Conservation (phyloP, 2,329 filamentous ascomycete genomes). For the Chalaropsis ovoidea region DNA sequence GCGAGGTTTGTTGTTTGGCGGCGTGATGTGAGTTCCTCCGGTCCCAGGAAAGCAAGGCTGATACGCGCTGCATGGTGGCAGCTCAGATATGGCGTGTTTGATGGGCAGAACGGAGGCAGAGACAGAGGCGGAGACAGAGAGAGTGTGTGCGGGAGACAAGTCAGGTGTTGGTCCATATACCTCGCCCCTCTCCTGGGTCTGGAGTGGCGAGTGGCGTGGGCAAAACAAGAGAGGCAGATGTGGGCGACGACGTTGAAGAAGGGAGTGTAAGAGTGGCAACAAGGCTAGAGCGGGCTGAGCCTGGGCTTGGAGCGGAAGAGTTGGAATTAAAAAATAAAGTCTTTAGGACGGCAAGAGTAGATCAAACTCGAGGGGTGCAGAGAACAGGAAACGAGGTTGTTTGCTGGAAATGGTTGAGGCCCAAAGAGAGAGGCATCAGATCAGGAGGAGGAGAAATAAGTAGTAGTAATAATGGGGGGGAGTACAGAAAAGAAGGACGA, state of each 20-base stretch:
- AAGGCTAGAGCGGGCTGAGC: no score
- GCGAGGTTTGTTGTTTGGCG: constrained; percentile 22
- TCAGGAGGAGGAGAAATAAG: not conserved
- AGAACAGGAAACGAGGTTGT: not conserved
- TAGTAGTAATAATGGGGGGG: not conserved
- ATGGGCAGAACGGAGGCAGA: not conserved
- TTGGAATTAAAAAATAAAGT: not conserved
- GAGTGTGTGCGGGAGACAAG: not conserved
- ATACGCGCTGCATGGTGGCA: constrained; percentile 27
- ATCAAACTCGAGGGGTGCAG: not conserved
- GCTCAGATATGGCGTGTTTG: not conserved
- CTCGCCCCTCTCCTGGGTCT: constrained; percentile 3
- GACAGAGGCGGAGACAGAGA: not conserved
- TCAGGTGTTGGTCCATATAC: constrained; percentile 5
- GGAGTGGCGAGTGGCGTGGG: not conserved
- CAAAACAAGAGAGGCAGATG: not conserved
- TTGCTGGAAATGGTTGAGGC: not conserved
- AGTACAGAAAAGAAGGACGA: not conserved
- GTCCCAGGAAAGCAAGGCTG: constrained; percentile 27
- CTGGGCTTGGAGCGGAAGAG: not conserved
- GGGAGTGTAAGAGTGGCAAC: no score
- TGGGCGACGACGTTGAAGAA: no score
- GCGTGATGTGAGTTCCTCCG: constrained; percentile 26
- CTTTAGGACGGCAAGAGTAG: not conserved
- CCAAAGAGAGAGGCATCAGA: not conserved